Evolutionary conservation across 2,329 filamentous ascomycete genomes (phyloP), one percentile per base, ranked within the genome.

Genomic region (Pseudocercospora pini-densiflorae): DNA sequence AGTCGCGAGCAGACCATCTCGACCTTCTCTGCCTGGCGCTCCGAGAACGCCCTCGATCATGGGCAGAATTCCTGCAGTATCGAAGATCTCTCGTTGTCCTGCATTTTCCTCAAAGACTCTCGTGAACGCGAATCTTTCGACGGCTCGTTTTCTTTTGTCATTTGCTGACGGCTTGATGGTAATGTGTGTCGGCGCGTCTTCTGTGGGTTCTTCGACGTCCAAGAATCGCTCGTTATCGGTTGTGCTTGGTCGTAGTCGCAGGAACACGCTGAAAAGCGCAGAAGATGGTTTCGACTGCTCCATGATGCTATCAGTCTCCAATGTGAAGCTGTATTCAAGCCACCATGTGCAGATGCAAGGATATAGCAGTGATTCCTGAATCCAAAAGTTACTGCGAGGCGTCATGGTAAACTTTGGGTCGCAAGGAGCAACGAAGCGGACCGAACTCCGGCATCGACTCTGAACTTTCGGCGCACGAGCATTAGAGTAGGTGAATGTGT

Each of bases 121-220:
- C 0, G 95, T 99, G 76, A 99, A 99, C 1, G 90, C 92, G 77
- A 98, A 99, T 77, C 91, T 93, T 79, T 99, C 95, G 40, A 97
- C 88, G 0, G 94, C 93, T 54, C 94, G 88, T 72, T 94, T 92
- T 64, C 94, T 87, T 68, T 88, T 86, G 67, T 97, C 94, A 69
- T 89, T 91, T 1, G 93, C 92, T 0, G 94, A 93, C 7, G 83
- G 82, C 61, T 81, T 80, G 72, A 85, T 84, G 6, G 83, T 85
- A 70, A 86, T 84, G 72, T 85, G 83, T 16, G 82, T 84, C 1
- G 82, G 79, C 55, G 78, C 76, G 29, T 74, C 71, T 21, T 77
- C 75, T 45, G 73, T 74, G 29, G 73, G 73, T 21, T 79, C 76
- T 77, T 97, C 94, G 59, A 97, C 91, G 7, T 89, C 86, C 54